Evolutionary conservation across 192 early-diverging fungal genomes (phyloP), one percentile per base, ranked within the genome.

Genomic region (Coemansia sp.): DNA sequence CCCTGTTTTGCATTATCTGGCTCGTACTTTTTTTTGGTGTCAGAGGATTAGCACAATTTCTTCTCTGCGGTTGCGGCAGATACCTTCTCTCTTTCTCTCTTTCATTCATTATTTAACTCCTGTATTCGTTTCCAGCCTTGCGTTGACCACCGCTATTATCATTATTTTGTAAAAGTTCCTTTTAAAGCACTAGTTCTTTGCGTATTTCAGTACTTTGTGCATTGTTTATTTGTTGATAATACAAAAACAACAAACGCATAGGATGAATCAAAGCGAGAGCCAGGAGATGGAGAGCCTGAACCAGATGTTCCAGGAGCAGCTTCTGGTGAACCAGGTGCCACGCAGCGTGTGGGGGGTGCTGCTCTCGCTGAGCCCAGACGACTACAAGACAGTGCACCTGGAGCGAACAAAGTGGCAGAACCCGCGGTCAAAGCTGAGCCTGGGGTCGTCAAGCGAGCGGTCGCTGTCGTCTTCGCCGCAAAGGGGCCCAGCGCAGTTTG

Each of bases 271-370:
- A 42, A 58, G 17, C 37, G 37, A 67, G 22, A 67, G 72, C 55
- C 64, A 70, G 33, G 77, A 75, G 47, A 65, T 81, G 65, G 79
- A 81, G 40, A 59, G 59, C 29, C 47, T 75, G 17, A 72, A 75
- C 63, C 79, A 72, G 63, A 62, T 72, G 28, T 81, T 75, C 44
- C 73, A 81, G 62, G 55, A 63, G 41, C 79, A 75, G 63, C 79
- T 81, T 22, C 64, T 79, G 20, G 73, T 83, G 14, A 76, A 62
- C 54, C 68, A 79, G 61, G 76, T 75, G 28, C 71, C 82, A 6
- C 64, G 55, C 38, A 67, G 65, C 11, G 76, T 83, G 27, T 83
- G 82, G 82, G 82, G 82, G 11, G 76, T 79, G 31, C 65, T 83
- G 48, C 68, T 83, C 11, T 73, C 76, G 40, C 70, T 79, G 33